These are phyloP conservation scores for Henckelia pumila DNA, from an alignment of 257 asterid species.

Conservation along the genomic window DNA sequence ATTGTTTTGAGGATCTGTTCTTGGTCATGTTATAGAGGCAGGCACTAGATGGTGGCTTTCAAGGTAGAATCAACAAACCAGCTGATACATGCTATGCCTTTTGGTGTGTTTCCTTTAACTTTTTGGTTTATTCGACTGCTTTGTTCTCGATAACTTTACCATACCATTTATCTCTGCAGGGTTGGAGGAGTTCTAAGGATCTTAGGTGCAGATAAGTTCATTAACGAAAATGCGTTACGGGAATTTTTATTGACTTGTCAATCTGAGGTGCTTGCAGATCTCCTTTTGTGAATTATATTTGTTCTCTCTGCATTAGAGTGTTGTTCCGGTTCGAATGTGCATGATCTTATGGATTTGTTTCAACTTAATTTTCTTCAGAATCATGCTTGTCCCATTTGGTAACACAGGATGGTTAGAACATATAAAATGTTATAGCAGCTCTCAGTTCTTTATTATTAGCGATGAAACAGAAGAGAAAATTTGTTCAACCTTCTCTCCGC, in stretches of 20 bases:
- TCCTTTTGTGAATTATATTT: slow-evolving; percentile 20
- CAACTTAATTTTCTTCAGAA: background rate
- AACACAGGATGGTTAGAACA: background rate
- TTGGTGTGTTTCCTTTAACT: slow-evolving; percentile 49
- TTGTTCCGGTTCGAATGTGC: background rate
- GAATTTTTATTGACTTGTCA: slow-evolving; percentile 75
- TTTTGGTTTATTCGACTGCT: background rate
- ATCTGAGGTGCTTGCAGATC: slow-evolving; percentile 56
- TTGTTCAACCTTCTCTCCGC: background rate
- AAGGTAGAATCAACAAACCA: slow-evolving; percentile 87
- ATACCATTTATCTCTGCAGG: slow-evolving; percentile 40
- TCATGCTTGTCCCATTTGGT: background rate
- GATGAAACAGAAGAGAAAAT: no score
- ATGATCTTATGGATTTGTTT: background rate
- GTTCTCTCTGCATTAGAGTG: background rate
- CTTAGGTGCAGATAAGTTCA: slow-evolving; percentile 67
- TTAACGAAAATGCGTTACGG: slow-evolving; percentile 55
- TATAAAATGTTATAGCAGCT: background rate
- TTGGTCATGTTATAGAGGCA: slow-evolving; percentile 64
- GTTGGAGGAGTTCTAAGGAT: slow-evolving; percentile 82
- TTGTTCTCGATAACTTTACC: slow-evolving; percentile 17
- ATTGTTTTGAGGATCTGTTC: slow-evolving; percentile 10
- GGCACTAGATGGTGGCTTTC: slow-evolving; percentile 83
- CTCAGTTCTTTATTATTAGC: no score
- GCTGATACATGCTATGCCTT: slow-evolving; percentile 93